Evolutionary conservation across 2,329 filamentous ascomycete genomes (phyloP), one percentile per base, ranked within the genome.

Genomic region (Scedosporium boydii): DNA sequence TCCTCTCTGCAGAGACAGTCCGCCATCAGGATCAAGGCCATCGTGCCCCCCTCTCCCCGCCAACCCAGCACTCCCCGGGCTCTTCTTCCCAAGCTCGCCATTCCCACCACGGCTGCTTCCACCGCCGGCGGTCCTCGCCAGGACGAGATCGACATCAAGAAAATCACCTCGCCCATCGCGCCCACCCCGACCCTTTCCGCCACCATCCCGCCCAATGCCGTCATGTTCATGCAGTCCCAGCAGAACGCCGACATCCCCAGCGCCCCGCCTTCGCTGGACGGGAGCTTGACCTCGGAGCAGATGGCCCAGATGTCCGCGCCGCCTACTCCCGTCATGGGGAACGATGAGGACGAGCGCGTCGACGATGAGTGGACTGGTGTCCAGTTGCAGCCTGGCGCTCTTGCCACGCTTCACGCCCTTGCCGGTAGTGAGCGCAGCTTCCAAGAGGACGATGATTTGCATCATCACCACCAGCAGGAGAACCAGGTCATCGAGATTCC

Each of bases 231-330:
- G 72, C 82, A 82, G 59, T 74, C 78, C 64, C 83, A 85, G 67
- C 84, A 85, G 64, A 70, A 84, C 29, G 81, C 87, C 23, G 82
- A 85, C 58, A 81, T 93, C 3, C 91, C 91, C 1, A 87, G 85
- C 62, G 88, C 90, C 5, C 88, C 93, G 4, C 93, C 93, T 3
- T 97, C 93, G 4, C 80, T 96, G 3, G 93, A 96, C 75, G 93
- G 92, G 23, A 96, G 91, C 74, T 77, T 95, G 69, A 89, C 87
- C 7, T 96, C 93, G 2, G 93, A 97, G 70, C 92, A 96, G 72
- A 83, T 96, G 73, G 90, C 91, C 1, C 83, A 82, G 61, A 82
- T 92, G 72, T 96, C 91, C 69, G 91, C 91, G 58, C 92, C 93
- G 4, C 86, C 90, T 10, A 97, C 93, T 0, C 93, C 93, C 14